Base-by-base conservation (phyloP, 805 yeast species). In the Starmerella kuoi region DNA sequence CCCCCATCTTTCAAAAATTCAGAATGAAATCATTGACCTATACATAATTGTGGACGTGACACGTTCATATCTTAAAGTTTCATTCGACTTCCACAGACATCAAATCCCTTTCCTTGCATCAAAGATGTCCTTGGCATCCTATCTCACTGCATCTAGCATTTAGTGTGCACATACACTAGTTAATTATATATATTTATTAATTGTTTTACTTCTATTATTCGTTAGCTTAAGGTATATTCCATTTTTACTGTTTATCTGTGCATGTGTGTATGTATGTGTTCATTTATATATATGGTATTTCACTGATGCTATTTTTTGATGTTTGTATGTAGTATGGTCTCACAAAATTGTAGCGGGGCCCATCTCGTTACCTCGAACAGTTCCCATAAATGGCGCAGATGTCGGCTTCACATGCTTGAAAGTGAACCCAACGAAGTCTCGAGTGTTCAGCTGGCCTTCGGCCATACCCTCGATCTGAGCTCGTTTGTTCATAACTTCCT, bases 401-500 rank as follows among this genome's bases (percentile, higher is more conserved):
- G 42, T 45, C 7, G 56, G 51, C 46, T 59, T 59, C 18, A 77
- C 81, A 61, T 93, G 98, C 62, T 84, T 82, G 66, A 85, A 91
- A 1, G 99, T 91, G 62, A 91, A 91, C 0, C 99, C 99, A 45
- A 88, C 84, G 59, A 91, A 82, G 55, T 82, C 78, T 47, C 72
- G 72, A 25, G 73, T 76, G 19, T 76, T 67, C 26, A 72, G 67
- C 42, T 72, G 68, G 24, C 73, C 70, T 39, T 79, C 87, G 26
- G 91, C 80, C 57, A 87, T 63, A 48, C 70, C 76, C 59, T 87
- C 95, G 55, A 83, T 79, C 49, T 81, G 83, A 23, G 74, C 83
- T 55, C 85, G 85, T 64, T 94, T 81, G 49, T 88, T 93, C 68
- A 91, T 78, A 12, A 91, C 98, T 56, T 91, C 98, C 55, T 91